Conservation (phyloP, 768 basidiomycete species). For the Amanita phalloides region DNA sequence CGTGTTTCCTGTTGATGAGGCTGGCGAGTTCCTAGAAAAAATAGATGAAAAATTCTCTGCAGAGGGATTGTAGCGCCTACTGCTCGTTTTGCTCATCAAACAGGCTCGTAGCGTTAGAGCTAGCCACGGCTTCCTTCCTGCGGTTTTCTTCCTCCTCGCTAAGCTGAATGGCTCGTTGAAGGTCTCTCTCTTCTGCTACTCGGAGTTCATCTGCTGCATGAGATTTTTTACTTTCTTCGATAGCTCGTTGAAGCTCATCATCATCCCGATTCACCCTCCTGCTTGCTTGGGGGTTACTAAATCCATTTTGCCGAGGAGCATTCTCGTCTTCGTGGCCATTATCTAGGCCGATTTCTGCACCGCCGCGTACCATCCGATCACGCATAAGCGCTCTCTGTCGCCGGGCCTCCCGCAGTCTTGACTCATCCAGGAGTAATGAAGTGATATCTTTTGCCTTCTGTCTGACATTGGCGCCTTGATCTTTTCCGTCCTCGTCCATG, state of each 20-base stretch:
- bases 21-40: conserved; percentile 19
- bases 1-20: conserved; percentile 32
- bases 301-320: conserved; percentile 17
- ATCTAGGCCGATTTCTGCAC: conserved; percentile 21
- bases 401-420: conserved; percentile 77
- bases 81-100: conserved; percentile 83
- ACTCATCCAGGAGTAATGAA: conserved; percentile 80
- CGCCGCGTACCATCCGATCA: conserved; percentile 80
- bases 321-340: conserved; percentile 35
- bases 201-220: conserved; percentile 61
- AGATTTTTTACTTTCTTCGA: conserved; percentile 80
- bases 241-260: conserved; percentile 76
- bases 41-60: conserved; percentile 6
- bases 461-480: conserved; percentile 96
- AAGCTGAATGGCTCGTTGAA: conserved; percentile 70
- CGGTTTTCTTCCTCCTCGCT: conserved; percentile 87
- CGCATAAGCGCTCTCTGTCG: conserved; percentile 83
- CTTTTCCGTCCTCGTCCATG: conserved; percentile 90
- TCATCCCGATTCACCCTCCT: conserved; percentile 45
- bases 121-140: conserved; percentile 59
- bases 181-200: conserved; percentile 66
- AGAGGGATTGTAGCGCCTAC: conserved; percentile 31
- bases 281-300: conserved; percentile 13
- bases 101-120: conserved; percentile 60
- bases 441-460: conserved; percentile 99